Conservation (phyloP, 1,284 basidiomycete genomes). For the Boletus smithii region DNA sequence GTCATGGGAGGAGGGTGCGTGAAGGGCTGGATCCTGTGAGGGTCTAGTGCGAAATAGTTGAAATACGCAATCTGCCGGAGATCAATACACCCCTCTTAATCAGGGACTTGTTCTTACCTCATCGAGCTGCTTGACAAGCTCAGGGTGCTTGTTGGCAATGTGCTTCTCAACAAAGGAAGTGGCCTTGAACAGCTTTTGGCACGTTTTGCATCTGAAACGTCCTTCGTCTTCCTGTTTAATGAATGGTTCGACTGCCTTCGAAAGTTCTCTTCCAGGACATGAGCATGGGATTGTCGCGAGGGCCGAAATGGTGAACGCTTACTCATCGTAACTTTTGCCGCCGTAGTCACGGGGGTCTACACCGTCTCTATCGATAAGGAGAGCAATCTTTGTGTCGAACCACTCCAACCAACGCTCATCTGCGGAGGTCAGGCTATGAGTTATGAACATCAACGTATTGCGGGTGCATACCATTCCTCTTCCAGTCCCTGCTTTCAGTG, state of each 20-base stretch:
- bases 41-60: conserved; percentile 92
- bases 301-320: conserved; percentile 34
- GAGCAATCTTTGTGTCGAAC: conserved; percentile 79
- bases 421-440: conserved; percentile 29
- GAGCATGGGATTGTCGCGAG: conserved; percentile 11
- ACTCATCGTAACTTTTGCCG: conserved; percentile 88
- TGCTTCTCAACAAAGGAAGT: conserved; percentile 95
- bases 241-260: conserved; percentile 69
- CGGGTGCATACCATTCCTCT: conserved; percentile 56
- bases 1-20: conserved; percentile 65
- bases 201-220: conserved; percentile 93
- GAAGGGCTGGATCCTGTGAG: conserved; percentile 85
- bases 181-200: conserved; percentile 93
- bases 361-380: conserved; percentile 69
- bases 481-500: conserved; percentile 56
- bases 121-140: conserved; percentile 73
- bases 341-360: conserved; percentile 85
- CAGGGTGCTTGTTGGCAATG: conserved; percentile 84
- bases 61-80: conserved; percentile 72
- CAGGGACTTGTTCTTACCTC: conserved; percentile 48
- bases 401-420: conserved; percentile 87
- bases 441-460: conserved; percentile 10
- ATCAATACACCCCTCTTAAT: conserved; percentile 20
- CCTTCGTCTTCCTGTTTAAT: conserved; percentile 94
- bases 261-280: conserved; percentile 61